A percentile compares a stretch with the other conserved stretches of the same genome.
Evolutionary conservation across 805 yeast genomes (phyloP).

Genomic region (Millerozyma miso): DNA sequence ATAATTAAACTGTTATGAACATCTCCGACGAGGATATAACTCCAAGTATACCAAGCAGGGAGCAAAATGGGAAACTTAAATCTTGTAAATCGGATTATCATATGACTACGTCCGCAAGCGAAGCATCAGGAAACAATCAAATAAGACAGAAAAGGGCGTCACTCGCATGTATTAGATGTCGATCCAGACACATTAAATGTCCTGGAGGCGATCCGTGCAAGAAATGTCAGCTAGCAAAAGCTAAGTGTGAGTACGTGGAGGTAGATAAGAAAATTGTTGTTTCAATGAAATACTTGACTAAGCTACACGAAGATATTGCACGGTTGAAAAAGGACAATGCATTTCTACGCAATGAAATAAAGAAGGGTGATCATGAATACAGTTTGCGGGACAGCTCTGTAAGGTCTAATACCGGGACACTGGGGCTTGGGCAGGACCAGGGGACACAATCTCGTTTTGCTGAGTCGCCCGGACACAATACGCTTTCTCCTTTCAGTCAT

Average conservation of each 20-base stretch:
- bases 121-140: not conserved
- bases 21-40: not conserved
- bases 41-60: not conserved
- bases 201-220: constrained; percentile 75
- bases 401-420: not conserved
- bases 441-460: not conserved
- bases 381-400: not conserved
- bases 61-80: not conserved
- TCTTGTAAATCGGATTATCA: not conserved
- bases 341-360: constrained; percentile 42
- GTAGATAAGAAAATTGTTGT: constrained; percentile 71
- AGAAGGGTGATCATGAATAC: constrained; percentile 17
- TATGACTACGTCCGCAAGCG: not conserved
- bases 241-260: constrained; percentile 66
- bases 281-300: constrained; percentile 63
- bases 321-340: constrained; percentile 64
- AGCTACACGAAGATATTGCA: constrained; percentile 64
- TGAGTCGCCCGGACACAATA: not conserved
- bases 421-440: not conserved
- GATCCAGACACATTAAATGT: constrained; percentile 70
- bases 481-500: not conserved
- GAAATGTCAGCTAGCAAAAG: constrained; percentile 52
- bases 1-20: not conserved
- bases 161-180: constrained; percentile 60
- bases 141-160: constrained; percentile 27